Conservation (phyloP, 129 eudicot species). For the Lonicera japonica region DNA sequence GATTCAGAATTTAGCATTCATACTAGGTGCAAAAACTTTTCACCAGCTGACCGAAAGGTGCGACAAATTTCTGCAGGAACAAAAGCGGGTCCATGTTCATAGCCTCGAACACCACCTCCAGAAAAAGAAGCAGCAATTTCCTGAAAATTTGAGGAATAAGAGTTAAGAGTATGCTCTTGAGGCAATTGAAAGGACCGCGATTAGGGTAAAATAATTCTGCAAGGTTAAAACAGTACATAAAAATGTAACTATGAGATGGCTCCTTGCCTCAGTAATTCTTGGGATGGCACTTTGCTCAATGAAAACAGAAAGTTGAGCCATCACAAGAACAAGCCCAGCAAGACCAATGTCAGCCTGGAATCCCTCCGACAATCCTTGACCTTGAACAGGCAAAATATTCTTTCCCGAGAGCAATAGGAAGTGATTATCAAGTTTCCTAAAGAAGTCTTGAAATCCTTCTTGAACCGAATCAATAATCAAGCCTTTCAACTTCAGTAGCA, state of each 20-base stretch:
- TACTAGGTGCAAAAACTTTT: constrained; percentile 85
- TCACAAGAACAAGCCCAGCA: constrained; percentile 89
- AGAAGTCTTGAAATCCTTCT: constrained; percentile 88
- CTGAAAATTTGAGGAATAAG: constrained; percentile 27
- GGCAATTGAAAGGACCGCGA: neutral
- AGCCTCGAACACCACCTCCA: constrained; percentile 58
- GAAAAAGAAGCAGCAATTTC: constrained; percentile 78
- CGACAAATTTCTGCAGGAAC: constrained; percentile 93
- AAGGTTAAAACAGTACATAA: constrained; percentile 1
- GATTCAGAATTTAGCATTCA: constrained; percentile 6
- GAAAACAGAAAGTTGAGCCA: constrained; percentile 67
- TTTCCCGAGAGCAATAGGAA: constrained; percentile 71
- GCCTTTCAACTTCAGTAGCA: constrained; percentile 59
- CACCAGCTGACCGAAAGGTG: constrained; percentile 63
- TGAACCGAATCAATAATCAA: constrained; percentile 71
- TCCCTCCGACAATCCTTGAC: constrained; percentile 33
- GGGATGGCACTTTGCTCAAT: constrained; percentile 78
- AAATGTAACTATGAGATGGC: neutral
- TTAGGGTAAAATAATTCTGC: neutral
- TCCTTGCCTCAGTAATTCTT: constrained; percentile 82
- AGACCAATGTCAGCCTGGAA: constrained; percentile 47
- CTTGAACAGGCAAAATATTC: constrained; percentile 27
- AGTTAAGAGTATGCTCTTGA: neutral
- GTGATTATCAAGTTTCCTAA: constrained; percentile 47
- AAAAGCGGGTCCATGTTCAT: constrained; percentile 68